Conservation (phyloP, 2,329 filamentous ascomycete species). For the Ploettnerulaceae sp. region DNA sequence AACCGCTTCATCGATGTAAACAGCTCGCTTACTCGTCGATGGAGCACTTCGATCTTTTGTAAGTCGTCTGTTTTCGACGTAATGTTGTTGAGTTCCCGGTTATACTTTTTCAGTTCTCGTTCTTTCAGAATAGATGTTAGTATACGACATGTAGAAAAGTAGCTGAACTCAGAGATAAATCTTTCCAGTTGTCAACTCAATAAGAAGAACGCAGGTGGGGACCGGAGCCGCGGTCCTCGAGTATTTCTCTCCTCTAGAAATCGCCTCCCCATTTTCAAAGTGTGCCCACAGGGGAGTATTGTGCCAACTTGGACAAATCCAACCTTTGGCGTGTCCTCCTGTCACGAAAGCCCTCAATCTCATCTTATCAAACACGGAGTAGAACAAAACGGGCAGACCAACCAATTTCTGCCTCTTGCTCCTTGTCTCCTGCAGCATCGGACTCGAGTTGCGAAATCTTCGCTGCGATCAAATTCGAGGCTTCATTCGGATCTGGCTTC, state of each 20-base stretch:
- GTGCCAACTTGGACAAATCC: too few species aligned
- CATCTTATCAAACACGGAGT: neutral
- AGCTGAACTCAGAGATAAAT: neutral
- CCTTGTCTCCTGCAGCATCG: conserved; percentile 88
- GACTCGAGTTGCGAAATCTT: conserved; percentile 94
- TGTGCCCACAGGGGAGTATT: too few species aligned
- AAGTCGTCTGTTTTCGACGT: conserved; percentile 89
- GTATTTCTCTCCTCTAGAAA: too few species aligned
- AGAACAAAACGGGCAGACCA: conserved; percentile 37
- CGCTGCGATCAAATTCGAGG: conserved; percentile 83
- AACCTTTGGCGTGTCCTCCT: too few species aligned
- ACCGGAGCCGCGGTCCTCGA: too few species aligned
- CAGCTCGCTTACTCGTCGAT: conserved; percentile 86
- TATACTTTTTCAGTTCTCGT: conserved; percentile 90
- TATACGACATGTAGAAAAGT: too few species aligned
- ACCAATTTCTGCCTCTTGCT: conserved; percentile 96
- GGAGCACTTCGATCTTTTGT: conserved; percentile 84
- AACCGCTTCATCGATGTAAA: conserved; percentile 92
- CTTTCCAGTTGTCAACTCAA: neutral
- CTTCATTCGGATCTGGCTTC: conserved; percentile 77
- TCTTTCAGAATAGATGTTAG: conserved; percentile 51
- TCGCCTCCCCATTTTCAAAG: too few species aligned
- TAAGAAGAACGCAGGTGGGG: too few species aligned
- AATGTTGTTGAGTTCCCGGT: conserved; percentile 81
- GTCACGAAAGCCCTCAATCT: too few species aligned